Evolutionary conservation across 1,284 basidiomycete genomes (phyloP).

Genomic region (Fomitiporia mediterranea): DNA sequence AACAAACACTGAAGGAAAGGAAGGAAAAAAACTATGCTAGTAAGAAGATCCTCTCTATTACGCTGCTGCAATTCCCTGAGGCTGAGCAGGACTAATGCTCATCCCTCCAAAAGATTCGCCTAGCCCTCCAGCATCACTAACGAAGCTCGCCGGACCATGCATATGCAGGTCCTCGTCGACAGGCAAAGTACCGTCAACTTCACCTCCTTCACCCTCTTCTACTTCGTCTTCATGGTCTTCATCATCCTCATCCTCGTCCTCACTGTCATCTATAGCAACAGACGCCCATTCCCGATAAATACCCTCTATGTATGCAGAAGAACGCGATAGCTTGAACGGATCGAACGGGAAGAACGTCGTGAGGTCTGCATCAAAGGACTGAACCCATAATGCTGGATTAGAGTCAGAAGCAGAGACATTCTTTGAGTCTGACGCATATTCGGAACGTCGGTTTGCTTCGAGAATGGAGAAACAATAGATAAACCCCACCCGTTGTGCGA

Average conservation of each 20-base stretch:
- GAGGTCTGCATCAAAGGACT: constrained; percentile 62
- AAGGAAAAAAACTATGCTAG: no score
- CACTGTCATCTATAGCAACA: constrained; percentile 70
- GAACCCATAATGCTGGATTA: constrained; percentile 33
- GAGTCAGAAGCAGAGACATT: not conserved
- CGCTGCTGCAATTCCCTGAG: constrained; percentile 2
- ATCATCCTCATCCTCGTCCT: constrained; percentile 59
- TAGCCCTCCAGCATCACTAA: constrained; percentile 36
- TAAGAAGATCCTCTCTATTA: no score
- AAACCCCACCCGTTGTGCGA: constrained; percentile 89
- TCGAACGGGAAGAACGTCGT: constrained; percentile 96
- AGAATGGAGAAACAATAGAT: constrained; percentile 95
- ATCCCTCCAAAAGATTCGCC: constrained; percentile 68
- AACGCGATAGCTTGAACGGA: constrained; percentile 86
- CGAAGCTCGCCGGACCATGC: constrained; percentile 16
- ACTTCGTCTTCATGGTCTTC: constrained; percentile 41
- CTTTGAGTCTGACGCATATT: constrained; percentile 31
- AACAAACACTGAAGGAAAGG: no score
- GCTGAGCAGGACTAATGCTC: constrained; percentile 64
- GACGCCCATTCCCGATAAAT: constrained; percentile 75
- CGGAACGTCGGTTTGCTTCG: constrained; percentile 72
- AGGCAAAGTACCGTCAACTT: constrained; percentile 23
- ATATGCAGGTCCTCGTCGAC: constrained; percentile 22
- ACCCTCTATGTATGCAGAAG: constrained; percentile 60
- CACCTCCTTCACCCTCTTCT: constrained; percentile 33